Evolutionary conservation across 768 basidiomycete species (phyloP).

Genomic region (Phlebiopsis gigantea): DNA sequence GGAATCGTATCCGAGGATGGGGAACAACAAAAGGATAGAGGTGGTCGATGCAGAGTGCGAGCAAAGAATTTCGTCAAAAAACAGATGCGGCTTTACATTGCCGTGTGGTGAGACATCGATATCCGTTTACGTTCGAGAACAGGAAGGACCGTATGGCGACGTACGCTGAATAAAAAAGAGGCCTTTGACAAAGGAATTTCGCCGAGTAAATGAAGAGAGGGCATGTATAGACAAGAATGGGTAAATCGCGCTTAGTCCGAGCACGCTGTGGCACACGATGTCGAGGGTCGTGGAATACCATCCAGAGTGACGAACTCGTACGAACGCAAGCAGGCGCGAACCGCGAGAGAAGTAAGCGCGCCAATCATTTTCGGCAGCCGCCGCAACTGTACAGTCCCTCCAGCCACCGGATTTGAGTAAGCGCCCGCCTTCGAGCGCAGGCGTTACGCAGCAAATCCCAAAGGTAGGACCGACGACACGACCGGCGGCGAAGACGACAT

Average conservation of each 20-base stretch:
- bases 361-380: background rate
- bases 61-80: background rate
- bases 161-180: background rate
- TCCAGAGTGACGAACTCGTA: background rate
- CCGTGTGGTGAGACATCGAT: background rate
- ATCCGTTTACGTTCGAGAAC: background rate
- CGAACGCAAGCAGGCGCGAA: background rate
- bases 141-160: background rate
- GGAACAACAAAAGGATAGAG: background rate
- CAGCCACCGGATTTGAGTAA: background rate
- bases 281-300: background rate
- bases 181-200: background rate
- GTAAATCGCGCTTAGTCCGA: too few species aligned
- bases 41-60: background rate
- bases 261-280: too few species aligned
- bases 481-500: constrained; percentile 17
- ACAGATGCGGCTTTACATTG: background rate
- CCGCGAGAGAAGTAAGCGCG: background rate
- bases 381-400: constrained; percentile 3
- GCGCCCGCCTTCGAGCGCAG: background rate
- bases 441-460: constrained; percentile 5
- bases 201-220: background rate
- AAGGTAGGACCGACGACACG: constrained; percentile 17
- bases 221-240: background rate
- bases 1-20: background rate